Base-by-base conservation (phyloP, 179 eudicot genomes). In the Silene coronaria region DNA sequence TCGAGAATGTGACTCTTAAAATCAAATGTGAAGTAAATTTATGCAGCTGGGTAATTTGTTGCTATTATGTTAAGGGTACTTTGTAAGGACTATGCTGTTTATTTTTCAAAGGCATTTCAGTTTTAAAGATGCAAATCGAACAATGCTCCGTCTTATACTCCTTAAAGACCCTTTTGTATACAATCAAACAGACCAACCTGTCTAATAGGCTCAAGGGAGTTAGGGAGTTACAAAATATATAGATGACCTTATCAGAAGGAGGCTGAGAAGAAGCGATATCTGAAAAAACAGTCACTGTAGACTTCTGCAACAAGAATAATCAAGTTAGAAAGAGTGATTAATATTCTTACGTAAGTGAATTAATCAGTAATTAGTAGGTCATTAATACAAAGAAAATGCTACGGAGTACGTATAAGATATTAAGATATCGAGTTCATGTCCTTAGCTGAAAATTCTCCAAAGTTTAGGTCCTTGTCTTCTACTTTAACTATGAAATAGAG, bases 231-330 rank as follows among this genome's bases (percentile, higher is more conserved):
- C 51, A 13, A 34, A 26, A 48, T 16, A 3, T 46, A 23, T 51
- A 76, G 21, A 38, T 21, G 67, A 76, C 83, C 83, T 76, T 51
- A 72, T 67, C 59, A 30, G 70, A 67, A 76, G 58, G 74, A 17
- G 58, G 48, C 23, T 48, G 74, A 75, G 81, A 78, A 65, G 84
- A 46, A 32, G 57, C 77, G 30, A 30, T 24, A 32, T 70, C 73
- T 11, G 64, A 71, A 65, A 30, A 48, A 58, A 17, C 57, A 70
- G 51, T 16, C 14, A 34, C 4, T 34, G 74, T 16, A 58, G 66
- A 65, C 28, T 42, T 64, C 27, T 82, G 28, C 72, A 57, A 30
- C 53, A 63, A 22, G 67, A 27, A 69, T 21, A 23, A 34, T 23
- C 78, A 73, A 30, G 23, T 72, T 60, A 80, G 70, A 72, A 22